Percentiles rank a stretch among this genome's conserved stretches.
These are phyloP conservation scores for Coniochaeta prunicola DNA, from an alignment of 2,329 filamentous ascomycete genomes.

Conservation along the genomic window DNA sequence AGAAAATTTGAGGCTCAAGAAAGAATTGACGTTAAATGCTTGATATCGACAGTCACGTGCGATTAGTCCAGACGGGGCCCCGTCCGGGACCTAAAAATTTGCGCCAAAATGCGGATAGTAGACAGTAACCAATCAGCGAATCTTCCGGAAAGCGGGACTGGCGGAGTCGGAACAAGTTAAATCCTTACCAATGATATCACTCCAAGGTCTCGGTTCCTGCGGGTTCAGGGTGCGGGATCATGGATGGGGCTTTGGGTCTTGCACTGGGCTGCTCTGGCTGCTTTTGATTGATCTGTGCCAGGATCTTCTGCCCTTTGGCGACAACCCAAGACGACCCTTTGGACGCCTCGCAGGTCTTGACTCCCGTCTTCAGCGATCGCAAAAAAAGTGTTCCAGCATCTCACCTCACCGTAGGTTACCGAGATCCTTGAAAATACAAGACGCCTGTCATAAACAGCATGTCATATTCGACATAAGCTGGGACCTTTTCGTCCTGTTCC, in stretches of 20 bases:
- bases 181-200: neutral
- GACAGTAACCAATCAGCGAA: neutral
- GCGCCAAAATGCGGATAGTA: neutral
- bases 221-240: neutral
- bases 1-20: constrained; percentile 1
- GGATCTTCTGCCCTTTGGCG: neutral
- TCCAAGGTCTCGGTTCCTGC: neutral
- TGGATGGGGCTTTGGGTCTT: no score
- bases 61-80: neutral
- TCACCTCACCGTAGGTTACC: no score
- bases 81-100: neutral
- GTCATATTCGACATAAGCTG: neutral
- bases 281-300: constrained; percentile 1
- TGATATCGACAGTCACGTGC: neutral
- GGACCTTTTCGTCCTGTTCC: neutral
- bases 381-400: neutral
- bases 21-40: neutral
- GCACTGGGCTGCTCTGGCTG: neutral
- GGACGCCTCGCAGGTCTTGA: neutral
- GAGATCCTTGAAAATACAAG: neutral
- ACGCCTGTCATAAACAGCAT: neutral
- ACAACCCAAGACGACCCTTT: neutral
- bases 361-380: neutral
- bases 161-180: neutral
- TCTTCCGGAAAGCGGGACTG: neutral